These are phyloP conservation scores for Sindora glabra DNA, from an alignment of 306 rosid genomes.

Conservation along the genomic window DNA sequence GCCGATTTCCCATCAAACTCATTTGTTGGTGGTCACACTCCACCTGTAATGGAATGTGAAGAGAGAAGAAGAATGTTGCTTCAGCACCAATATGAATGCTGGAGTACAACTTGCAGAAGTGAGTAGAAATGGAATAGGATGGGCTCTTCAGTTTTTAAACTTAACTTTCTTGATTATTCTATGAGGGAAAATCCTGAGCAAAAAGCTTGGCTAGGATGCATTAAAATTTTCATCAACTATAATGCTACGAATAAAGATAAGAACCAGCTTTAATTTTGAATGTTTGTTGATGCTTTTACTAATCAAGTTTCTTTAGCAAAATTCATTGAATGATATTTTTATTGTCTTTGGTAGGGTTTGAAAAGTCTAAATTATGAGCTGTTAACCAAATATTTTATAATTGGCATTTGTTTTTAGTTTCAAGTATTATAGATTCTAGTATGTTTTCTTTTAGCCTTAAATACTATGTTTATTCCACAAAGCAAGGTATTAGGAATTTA, in stretches of 20 bases:
- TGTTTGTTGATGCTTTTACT: slow-evolving; percentile 74
- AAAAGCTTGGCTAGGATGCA: slow-evolving; percentile 36
- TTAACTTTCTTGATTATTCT: slow-evolving; percentile 50
- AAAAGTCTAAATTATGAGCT: slow-evolving; percentile 64
- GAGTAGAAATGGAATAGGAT: slow-evolving; percentile 56
- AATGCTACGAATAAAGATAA: slow-evolving; percentile 45
- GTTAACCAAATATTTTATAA: no score
- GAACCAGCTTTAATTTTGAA: slow-evolving; percentile 56
- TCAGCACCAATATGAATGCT: slow-evolving; percentile 64
- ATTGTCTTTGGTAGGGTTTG: slow-evolving; percentile 96
- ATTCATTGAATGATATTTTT: slow-evolving; percentile 60
- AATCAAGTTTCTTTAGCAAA: slow-evolving; percentile 48
- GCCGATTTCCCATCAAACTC: no score
- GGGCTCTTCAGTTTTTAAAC: slow-evolving; percentile 71
- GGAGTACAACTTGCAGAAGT: slow-evolving; percentile 44
- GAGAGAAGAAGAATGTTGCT: no score
- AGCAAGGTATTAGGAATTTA: no score
- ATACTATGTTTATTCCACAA: no score
- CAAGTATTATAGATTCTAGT: no score
- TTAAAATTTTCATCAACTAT: slow-evolving; percentile 38
- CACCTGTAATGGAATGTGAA: slow-evolving; percentile 9
- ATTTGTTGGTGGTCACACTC: no score
- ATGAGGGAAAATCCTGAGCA: slow-evolving; percentile 26
- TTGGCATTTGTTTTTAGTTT: no score
- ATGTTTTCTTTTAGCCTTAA: no score